Evolutionary conservation across 2,329 filamentous ascomycete genomes (phyloP).

Genomic region (Neonectria ditissima): DNA sequence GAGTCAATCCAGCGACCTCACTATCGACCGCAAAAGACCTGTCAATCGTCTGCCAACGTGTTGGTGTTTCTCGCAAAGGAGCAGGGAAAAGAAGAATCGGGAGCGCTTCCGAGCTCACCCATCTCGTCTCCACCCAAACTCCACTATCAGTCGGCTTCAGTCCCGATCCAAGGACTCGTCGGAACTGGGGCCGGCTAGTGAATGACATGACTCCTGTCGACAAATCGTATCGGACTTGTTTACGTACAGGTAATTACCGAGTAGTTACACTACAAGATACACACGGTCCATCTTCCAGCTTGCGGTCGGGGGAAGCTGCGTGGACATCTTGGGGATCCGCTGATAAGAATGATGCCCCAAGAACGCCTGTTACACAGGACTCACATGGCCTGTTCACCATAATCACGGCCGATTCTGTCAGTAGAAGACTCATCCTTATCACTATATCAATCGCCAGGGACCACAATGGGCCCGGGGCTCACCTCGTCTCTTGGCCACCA

Average conservation of each 20-base stretch:
- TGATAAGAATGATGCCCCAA: no score
- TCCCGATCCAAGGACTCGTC: neutral
- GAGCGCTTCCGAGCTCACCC: neutral
- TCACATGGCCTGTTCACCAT: neutral
- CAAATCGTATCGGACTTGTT: neutral
- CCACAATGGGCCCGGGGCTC: conserved; percentile 3
- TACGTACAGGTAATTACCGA: neutral
- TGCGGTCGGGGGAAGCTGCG: no score
- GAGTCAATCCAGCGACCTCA: no score
- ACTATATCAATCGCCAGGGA: neutral
- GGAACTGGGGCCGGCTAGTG: neutral
- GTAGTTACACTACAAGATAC: neutral
- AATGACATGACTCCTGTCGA: neutral
- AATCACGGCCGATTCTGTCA: neutral
- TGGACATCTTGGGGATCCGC: no score
- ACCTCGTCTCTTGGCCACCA: conserved; percentile 22
- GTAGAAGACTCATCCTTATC: neutral
- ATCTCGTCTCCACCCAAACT: neutral
- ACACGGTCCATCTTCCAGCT: neutral
- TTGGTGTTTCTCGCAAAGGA: no score
- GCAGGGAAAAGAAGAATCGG: neutral
- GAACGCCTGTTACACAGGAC: no score
- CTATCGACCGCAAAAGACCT: no score
- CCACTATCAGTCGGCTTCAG: neutral
- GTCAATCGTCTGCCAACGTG: no score